Evolutionary conservation across 2,329 filamentous ascomycete species (phyloP).

Genomic region (Rhinocladiella mackenziei): DNA sequence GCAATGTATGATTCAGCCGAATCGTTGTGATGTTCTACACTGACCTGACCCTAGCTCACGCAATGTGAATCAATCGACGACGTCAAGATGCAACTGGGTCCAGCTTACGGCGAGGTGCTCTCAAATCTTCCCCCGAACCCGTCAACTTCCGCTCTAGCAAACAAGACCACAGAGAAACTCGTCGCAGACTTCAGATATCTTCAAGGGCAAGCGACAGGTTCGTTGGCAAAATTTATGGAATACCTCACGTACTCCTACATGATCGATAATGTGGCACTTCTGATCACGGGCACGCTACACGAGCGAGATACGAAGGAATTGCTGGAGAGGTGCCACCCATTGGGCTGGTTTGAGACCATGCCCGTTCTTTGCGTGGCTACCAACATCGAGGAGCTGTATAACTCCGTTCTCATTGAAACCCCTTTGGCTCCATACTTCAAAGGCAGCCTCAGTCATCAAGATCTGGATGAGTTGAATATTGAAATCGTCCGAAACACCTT

Average conservation of each 20-base stretch:
- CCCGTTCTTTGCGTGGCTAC: slow-evolving; percentile 96
- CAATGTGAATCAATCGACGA: slow-evolving; percentile 53
- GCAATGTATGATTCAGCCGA: slow-evolving; percentile 43
- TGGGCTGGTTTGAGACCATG: slow-evolving; percentile 99
- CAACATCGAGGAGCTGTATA: slow-evolving; percentile 98
- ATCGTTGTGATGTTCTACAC: slow-evolving; percentile 2
- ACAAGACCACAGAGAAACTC: slow-evolving; percentile 96
- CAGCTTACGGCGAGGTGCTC: slow-evolving; percentile 95
- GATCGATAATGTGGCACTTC: slow-evolving; percentile 97
- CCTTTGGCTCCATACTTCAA: slow-evolving; percentile 97
- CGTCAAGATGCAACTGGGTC: slow-evolving; percentile 94
- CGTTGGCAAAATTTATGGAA: slow-evolving; percentile 91
- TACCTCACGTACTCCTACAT: slow-evolving; percentile 99
- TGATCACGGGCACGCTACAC: slow-evolving; percentile 96
- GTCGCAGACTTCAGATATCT: slow-evolving; percentile 97
- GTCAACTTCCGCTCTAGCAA: slow-evolving; percentile 88
- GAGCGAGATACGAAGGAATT: slow-evolving; percentile 95
- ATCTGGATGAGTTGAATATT: slow-evolving; percentile 97
- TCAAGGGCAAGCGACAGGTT: slow-evolving; percentile 86
- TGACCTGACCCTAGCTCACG: slow-evolving; percentile 16
- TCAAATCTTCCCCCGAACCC: slow-evolving; percentile 90
- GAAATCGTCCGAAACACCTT: slow-evolving; percentile 98
- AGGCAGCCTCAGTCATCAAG: slow-evolving; percentile 89
- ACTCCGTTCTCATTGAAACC: slow-evolving; percentile 94
- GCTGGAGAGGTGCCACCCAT: slow-evolving; percentile 88